A percentile compares a stretch with the other conserved stretches of the same genome.
These are phyloP conservation scores for Colletotrichum liaoningense DNA, from an alignment of 2,329 filamentous ascomycete genomes.

Conservation along the genomic window DNA sequence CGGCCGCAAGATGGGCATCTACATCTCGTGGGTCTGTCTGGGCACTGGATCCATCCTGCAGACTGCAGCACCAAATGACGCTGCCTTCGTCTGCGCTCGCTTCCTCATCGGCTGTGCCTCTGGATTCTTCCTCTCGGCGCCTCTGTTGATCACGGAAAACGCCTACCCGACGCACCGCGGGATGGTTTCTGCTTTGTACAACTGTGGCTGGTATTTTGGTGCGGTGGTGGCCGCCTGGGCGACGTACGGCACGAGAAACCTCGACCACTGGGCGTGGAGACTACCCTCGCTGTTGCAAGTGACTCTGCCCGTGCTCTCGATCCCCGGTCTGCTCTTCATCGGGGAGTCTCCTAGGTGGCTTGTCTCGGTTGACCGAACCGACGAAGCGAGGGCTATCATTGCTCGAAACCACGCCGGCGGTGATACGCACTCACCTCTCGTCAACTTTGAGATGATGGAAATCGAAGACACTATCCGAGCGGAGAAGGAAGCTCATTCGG, in stretches of 20 bases:
- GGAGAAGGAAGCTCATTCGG: constrained; percentile 32
- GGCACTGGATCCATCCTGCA: constrained; percentile 39
- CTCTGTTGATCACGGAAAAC: constrained; percentile 48
- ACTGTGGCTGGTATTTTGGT: constrained; percentile 44
- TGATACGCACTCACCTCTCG: constrained; percentile 32
- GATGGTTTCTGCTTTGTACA: constrained; percentile 16
- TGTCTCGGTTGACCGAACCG: constrained; percentile 41
- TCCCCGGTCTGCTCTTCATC: constrained; percentile 41
- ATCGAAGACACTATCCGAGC: constrained; percentile 38
- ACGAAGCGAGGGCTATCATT: constrained; percentile 41
- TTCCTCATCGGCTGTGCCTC: constrained; percentile 47
- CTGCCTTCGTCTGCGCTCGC: constrained; percentile 46
- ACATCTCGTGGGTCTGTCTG: neutral
- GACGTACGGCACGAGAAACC: constrained; percentile 28
- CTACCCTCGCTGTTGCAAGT: constrained; percentile 53
- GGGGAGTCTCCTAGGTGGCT: constrained; percentile 45
- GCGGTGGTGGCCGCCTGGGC: constrained; percentile 49
- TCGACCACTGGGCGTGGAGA: constrained; percentile 17
- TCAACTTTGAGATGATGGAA: constrained; percentile 40
- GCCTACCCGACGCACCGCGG: constrained; percentile 44
- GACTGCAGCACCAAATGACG: constrained; percentile 36
- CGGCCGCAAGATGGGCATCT: constrained; percentile 31
- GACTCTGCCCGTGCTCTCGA: constrained; percentile 50
- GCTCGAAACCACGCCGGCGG: constrained; percentile 42
- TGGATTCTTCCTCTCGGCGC: constrained; percentile 42